These are phyloP conservation scores for Chaetoceros muelleri DNA, from an alignment of 108 stramenopile genomes.

Conservation along the genomic window DNA sequence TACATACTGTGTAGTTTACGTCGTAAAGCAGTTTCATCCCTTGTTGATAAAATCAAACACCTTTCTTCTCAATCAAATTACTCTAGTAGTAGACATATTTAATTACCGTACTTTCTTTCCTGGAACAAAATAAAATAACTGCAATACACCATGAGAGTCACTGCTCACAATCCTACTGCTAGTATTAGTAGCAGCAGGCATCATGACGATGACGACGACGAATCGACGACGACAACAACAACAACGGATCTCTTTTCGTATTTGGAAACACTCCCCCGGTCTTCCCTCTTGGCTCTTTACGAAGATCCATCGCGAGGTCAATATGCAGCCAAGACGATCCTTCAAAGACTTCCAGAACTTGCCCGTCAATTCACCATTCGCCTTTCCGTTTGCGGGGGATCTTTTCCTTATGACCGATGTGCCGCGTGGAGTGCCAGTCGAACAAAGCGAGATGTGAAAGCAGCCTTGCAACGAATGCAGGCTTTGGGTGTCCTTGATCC, in stretches of 20 bases:
- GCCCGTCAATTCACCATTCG: slow-evolving; percentile 38
- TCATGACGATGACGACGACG: too few species aligned
- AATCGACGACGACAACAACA: slow-evolving; percentile 2
- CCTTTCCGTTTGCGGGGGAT: slow-evolving; percentile 35
- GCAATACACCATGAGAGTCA: too few species aligned
- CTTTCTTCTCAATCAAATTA: too few species aligned
- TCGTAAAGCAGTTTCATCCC: too few species aligned
- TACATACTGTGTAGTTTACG: too few species aligned
- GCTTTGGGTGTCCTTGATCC: slow-evolving; percentile 33
- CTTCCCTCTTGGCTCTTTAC: slow-evolving; percentile 25
- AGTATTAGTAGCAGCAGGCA: too few species aligned
- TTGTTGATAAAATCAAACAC: too few species aligned
- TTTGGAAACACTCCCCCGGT: slow-evolving; percentile 17
- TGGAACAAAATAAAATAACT: too few species aligned
- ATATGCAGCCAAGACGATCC: slow-evolving; percentile 35
- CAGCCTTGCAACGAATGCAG: slow-evolving; percentile 20
- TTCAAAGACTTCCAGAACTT: slow-evolving; percentile 30
- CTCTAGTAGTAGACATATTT: too few species aligned
- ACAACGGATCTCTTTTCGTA: slow-evolving; percentile 38
- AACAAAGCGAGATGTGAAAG: slow-evolving; percentile 2
- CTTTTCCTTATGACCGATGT: slow-evolving; percentile 18
- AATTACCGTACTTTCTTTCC: too few species aligned
- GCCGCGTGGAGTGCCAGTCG: slow-evolving; percentile 18
- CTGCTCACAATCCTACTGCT: too few species aligned
- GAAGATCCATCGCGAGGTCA: slow-evolving; percentile 30